Percentiles rank a stretch among this genome's conserved stretches.
Conservation (phyloP, 139 green algal genomes). For the Gonium pectorale region DNA sequence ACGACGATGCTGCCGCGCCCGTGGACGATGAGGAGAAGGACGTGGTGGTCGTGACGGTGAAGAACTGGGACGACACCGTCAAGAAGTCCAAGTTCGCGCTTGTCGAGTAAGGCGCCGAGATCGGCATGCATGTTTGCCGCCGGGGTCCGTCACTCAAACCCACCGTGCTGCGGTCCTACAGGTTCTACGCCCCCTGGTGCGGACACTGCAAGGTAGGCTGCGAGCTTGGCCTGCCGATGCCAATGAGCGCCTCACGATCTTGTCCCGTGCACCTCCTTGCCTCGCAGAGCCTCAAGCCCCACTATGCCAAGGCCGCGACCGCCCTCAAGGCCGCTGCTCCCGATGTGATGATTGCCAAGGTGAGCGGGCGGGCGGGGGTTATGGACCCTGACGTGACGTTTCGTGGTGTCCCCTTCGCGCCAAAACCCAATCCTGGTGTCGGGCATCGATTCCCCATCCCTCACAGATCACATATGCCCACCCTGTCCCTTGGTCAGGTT, state of each 20-base stretch:
- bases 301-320: constrained; percentile 82
- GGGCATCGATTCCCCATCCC: too few relatives aligned
- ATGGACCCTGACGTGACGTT: too few relatives aligned
- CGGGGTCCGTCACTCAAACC: background rate
- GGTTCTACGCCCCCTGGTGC: constrained; percentile 57
- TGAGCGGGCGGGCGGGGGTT: too few relatives aligned
- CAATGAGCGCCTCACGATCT: background rate
- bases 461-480: too few relatives aligned
- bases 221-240: background rate
- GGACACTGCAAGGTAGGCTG: constrained; percentile 57
- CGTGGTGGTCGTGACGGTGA: constrained; percentile 76
- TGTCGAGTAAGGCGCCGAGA: constrained; percentile 56
- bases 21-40: constrained; percentile 71
- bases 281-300: constrained; percentile 75
- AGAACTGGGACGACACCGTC: constrained; percentile 76
- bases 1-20: constrained; percentile 56
- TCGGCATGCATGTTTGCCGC: background rate
- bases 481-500: constrained; percentile 59
- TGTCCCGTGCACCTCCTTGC: constrained; percentile 1
- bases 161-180: background rate
- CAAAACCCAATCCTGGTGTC: too few relatives aligned
- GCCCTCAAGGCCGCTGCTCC: constrained; percentile 68
- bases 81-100: constrained; percentile 75
- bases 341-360: constrained; percentile 81
- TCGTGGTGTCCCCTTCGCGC: too few relatives aligned